Conservation (phyloP, 2,329 filamentous ascomycete species). For the Aspergillus sp. region DNA sequence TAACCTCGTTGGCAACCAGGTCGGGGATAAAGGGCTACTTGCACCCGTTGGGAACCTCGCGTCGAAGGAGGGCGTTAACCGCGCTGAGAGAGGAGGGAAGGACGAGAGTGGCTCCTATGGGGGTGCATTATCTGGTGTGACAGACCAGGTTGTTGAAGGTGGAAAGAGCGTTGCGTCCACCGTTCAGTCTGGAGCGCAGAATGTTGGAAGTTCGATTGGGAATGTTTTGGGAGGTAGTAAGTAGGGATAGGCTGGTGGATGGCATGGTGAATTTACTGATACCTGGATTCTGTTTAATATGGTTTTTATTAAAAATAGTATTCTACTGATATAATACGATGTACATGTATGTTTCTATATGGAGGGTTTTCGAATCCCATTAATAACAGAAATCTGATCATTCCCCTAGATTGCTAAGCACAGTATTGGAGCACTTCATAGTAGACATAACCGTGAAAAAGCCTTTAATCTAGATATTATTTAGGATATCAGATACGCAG, state of each 20-base stretch:
- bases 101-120: slow-evolving; percentile 50
- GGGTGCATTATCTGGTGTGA: slow-evolving; percentile 14
- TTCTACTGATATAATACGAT: too few species aligned
- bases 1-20: slow-evolving; percentile 49
- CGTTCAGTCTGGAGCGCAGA: slow-evolving; percentile 8
- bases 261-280: not conserved
- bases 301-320: not conserved
- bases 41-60: slow-evolving; percentile 51
- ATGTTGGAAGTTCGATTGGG: slow-evolving; percentile 13
- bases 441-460: too few species aligned
- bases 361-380: too few species aligned
- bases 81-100: slow-evolving; percentile 55
- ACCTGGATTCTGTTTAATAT: not conserved
- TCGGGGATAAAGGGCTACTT: slow-evolving; percentile 53
- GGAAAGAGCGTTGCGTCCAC: slow-evolving; percentile 13
- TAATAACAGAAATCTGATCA: too few species aligned
- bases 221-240: slow-evolving; percentile 7
- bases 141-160: slow-evolving; percentile 13
- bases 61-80: slow-evolving; percentile 55
- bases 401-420: too few species aligned
- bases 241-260: not conserved
- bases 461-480: too few species aligned
- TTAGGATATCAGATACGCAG: too few species aligned
- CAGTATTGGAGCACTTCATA: too few species aligned
- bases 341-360: too few species aligned